A percentile compares a stretch with the other conserved stretches of the same genome.
phyloP scores from a whole-genome alignment of 148 eudicot species.

The Rhododendron molle region DNA sequence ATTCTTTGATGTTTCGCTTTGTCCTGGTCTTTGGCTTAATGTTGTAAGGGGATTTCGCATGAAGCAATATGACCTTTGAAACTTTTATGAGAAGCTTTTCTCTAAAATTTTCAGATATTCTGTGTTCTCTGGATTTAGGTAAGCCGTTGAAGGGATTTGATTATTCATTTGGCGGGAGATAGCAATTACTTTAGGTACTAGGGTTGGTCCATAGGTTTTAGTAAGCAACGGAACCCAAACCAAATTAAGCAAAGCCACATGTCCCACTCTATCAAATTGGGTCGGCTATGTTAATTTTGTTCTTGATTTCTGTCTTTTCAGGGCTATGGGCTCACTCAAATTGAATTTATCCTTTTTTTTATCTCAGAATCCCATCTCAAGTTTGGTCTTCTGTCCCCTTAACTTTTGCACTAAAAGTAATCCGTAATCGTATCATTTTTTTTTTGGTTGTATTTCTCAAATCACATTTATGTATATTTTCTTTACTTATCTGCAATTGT shows the following conservation, averaged over 20 bases:
- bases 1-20: background rate
- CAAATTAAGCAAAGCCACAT: background rate
- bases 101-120: background rate
- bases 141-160: background rate
- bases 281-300: background rate
- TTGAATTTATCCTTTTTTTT: background rate
- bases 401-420: background rate
- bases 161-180: background rate
- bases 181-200: background rate
- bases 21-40: background rate
- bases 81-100: background rate
- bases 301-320: background rate
- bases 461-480: background rate
- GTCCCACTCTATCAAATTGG: background rate
- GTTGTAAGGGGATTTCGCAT: background rate
- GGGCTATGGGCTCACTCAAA: background rate
- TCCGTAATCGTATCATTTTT: background rate
- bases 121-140: background rate
- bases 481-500: background rate
- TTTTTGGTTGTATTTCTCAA: background rate
- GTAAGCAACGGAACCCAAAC: background rate
- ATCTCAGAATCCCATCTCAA: too few species aligned
- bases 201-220: background rate
- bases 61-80: background rate
- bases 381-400: background rate